Evolutionary conservation across 768 basidiomycete species (phyloP).

Genomic region (Tulasnella calospora): DNA sequence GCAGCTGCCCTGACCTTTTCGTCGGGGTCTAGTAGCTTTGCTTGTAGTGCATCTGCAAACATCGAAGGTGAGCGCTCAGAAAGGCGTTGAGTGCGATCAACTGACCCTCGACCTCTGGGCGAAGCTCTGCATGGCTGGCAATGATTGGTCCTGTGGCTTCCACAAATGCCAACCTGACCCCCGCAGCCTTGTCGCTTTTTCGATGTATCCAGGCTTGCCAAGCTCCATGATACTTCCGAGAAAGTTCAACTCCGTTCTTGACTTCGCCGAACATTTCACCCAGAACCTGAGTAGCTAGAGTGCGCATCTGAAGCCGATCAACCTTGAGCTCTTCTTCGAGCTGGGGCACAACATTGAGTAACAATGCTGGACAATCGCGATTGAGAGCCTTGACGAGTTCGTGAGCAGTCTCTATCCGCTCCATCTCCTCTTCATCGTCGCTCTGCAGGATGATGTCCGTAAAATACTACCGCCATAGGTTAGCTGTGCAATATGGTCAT

Average conservation of each 20-base stretch:
- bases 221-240: constrained; percentile 71
- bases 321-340: constrained; percentile 85
- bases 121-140: constrained; percentile 58
- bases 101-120: constrained; percentile 68
- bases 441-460: constrained; percentile 74
- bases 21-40: constrained; percentile 79
- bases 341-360: constrained; percentile 88
- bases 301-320: constrained; percentile 63
- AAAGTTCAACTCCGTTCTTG: constrained; percentile 64
- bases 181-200: constrained; percentile 65
- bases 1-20: constrained; percentile 84
- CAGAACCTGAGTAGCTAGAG: constrained; percentile 78
- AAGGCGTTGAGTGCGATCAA: not conserved
- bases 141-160: constrained; percentile 63
- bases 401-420: constrained; percentile 70
- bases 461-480: constrained; percentile 55
- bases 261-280: constrained; percentile 83
- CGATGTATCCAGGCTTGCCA: constrained; percentile 83
- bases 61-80: not conserved
- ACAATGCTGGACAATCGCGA: constrained; percentile 68
- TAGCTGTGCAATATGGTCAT: not conserved
- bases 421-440: constrained; percentile 36
- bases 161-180: constrained; percentile 73
- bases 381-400: constrained; percentile 79
- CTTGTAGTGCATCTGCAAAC: constrained; percentile 49